These are phyloP conservation scores for Sphaerulina musiva DNA, from an alignment of 2,329 filamentous ascomycete genomes.

Conservation along the genomic window DNA sequence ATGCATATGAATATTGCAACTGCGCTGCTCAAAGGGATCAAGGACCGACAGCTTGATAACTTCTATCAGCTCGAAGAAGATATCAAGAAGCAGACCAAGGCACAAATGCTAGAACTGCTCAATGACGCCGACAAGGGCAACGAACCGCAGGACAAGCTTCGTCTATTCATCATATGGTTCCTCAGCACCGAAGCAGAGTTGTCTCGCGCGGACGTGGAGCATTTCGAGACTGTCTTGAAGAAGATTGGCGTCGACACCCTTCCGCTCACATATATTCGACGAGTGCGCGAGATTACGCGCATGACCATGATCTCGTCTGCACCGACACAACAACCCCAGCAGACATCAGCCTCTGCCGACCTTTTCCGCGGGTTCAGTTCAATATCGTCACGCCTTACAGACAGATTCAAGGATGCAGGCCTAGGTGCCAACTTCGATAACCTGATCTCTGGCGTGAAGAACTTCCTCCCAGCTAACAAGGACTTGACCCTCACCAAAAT, in stretches of 20 bases:
- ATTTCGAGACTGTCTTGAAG: slow-evolving; percentile 77
- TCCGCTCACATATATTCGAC: slow-evolving; percentile 77
- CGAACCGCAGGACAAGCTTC: slow-evolving; percentile 79
- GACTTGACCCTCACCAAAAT: slow-evolving; percentile 97
- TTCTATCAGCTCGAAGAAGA: slow-evolving; percentile 94
- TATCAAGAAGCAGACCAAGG: slow-evolving; percentile 82
- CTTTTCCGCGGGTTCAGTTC: slow-evolving; percentile 90
- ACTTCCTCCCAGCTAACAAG: slow-evolving; percentile 91
- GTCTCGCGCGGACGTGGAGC: slow-evolving; percentile 70
- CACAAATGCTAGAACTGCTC: slow-evolving; percentile 80
- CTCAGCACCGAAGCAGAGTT: slow-evolving; percentile 88
- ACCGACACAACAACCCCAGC: slow-evolving; percentile 54
- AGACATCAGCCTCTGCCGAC: slow-evolving; percentile 59
- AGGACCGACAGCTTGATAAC: slow-evolving; percentile 89
- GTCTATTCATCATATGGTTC: slow-evolving; percentile 95
- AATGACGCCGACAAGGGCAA: slow-evolving; percentile 75
- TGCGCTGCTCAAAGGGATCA: slow-evolving; percentile 72
- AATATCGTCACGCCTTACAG: slow-evolving; percentile 84
- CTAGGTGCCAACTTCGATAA: slow-evolving; percentile 84
- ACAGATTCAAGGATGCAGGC: slow-evolving; percentile 87
- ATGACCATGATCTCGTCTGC: slow-evolving; percentile 97
- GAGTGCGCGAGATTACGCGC: slow-evolving; percentile 86
- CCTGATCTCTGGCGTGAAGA: slow-evolving; percentile 92
- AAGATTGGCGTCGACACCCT: slow-evolving; percentile 68
- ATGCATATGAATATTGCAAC: slow-evolving; percentile 99